These are phyloP conservation scores for Kluyveromyces aestuarii DNA, from an alignment of 805 yeast species.

Conservation along the genomic window DNA sequence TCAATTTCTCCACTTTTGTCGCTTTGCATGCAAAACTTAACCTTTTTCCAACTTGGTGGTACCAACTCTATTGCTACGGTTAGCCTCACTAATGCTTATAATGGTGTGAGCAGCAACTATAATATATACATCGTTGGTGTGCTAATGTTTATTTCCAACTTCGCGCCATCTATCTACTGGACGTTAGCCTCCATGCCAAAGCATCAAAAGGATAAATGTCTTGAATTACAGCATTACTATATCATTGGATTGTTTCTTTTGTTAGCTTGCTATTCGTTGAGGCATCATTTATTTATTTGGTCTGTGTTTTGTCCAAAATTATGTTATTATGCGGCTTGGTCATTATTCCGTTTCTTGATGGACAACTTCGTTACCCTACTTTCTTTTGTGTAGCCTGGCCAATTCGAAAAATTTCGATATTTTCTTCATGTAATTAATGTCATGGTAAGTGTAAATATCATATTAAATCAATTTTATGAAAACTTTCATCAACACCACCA, in stretches of 20 bases:
- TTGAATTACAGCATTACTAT: slow-evolving; percentile 45
- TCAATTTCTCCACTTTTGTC: slow-evolving; percentile 22
- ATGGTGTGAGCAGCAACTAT: slow-evolving; percentile 64
- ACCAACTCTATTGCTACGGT: slow-evolving; percentile 89
- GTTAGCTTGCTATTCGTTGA: slow-evolving; percentile 59
- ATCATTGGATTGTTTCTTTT: slow-evolving; percentile 50
- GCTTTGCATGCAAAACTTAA: slow-evolving; percentile 48
- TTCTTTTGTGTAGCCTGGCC: background rate
- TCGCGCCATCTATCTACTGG: slow-evolving; percentile 83
- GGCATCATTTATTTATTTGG: slow-evolving; percentile 92
- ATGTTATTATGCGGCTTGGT: slow-evolving; percentile 75
- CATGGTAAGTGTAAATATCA: too few relatives aligned
- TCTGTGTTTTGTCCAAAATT: slow-evolving; percentile 94
- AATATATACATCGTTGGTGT: slow-evolving; percentile 64
- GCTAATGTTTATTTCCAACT: slow-evolving; percentile 74
- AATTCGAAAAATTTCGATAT: background rate
- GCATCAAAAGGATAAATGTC: slow-evolving; percentile 24
- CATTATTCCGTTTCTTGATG: slow-evolving; percentile 38
- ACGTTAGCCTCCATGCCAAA: slow-evolving; percentile 31
- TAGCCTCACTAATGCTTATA: slow-evolving; percentile 85
- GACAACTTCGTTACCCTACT: slow-evolving; percentile 8
- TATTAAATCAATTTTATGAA: too few relatives aligned
- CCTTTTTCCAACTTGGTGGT: slow-evolving; percentile 82
- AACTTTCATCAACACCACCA: background rate
- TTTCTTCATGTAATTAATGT: too few relatives aligned